Base-by-base conservation (phyloP, 345 rosid genomes). In the Camelina sativa region DNA sequence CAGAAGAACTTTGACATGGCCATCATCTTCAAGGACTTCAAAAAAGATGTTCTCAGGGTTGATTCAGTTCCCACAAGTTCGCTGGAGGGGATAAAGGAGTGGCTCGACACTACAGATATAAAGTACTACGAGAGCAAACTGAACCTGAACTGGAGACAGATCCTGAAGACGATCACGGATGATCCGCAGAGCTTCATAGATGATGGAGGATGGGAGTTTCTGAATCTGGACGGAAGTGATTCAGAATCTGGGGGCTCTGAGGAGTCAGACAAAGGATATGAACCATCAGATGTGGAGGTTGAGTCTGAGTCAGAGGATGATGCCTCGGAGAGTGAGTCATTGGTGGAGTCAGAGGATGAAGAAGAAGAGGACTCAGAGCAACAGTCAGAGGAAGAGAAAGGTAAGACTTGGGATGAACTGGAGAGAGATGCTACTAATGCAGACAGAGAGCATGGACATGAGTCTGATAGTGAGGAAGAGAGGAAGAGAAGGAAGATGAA, bases 391-490 rank as follows among this genome's bases (percentile, higher is more conserved):
- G 99, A 95, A 65, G 98, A 93, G 75, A 86, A 90, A 72, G 99
- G 99, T 6, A 90, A 86, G 85, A 95, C 97, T 34, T 95, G 99
- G 99, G 99, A 89, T 50, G 99, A 92, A 85, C 83, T 95, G 69
- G 98, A 95, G 84, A 86, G 97, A 78, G 99, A 95, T 79, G 99
- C 99, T 12, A 89, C 86, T 38, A 79, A 92, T 79, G 99, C 97
- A 8, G 99, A 95, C 75, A 88, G 88, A 76, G 97, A 92, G 69
- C 91, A 95, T 59, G 95, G 96, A 64, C 80, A 25, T 56, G 93
- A 88, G 50, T 95, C 90, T 1, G 99, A 95, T 71, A 92, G 99
- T 8, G 99, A 95, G 79, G 97, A 89, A 81, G 97, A 95, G 60
- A 83, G 96, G 67, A 88, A 84, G 82, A 82, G 92, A 79, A 92